phyloP scores from a whole-genome alignment of 352 stramenopile genomes.

The Phytophthora melonis region DNA sequence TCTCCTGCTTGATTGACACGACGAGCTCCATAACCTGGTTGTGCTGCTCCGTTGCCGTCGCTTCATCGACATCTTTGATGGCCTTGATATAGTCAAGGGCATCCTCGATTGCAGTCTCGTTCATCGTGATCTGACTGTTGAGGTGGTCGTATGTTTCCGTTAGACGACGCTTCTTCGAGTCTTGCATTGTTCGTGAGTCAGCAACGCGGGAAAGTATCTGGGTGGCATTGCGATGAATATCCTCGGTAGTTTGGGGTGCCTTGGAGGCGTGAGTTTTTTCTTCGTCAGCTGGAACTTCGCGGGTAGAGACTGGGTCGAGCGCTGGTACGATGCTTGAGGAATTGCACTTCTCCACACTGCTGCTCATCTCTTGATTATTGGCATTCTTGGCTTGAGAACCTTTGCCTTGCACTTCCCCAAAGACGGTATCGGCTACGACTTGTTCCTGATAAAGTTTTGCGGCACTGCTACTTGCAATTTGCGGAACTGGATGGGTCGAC shows the following conservation, averaged over 20 bases:
- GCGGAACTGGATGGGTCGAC: background rate
- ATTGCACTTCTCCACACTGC: background rate
- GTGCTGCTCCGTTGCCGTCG: conserved; percentile 26
- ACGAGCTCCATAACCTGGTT: conserved; percentile 35
- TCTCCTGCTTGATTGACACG: conserved; percentile 35
- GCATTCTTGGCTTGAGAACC: background rate
- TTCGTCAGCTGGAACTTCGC: background rate
- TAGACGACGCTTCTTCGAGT: conserved; percentile 21
- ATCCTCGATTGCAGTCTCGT: conserved; percentile 35
- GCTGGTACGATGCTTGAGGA: background rate
- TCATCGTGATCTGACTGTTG: conserved; percentile 31
- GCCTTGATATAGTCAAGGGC: conserved; percentile 32
- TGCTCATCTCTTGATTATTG: background rate
- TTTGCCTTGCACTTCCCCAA: background rate
- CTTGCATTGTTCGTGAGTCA: conserved; percentile 19
- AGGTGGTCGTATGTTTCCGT: conserved; percentile 31
- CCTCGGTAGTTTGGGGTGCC: background rate
- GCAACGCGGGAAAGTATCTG: conserved; percentile 6
- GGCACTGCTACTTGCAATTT: background rate
- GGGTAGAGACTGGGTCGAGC: no score
- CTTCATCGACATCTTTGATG: conserved; percentile 34
- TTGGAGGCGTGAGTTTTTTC: background rate
- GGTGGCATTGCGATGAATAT: conserved; percentile 21
- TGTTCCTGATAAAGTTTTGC: background rate
- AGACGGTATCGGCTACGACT: background rate